These are phyloP conservation scores for Talaromyces nanjingensis DNA, from an alignment of 495 filamentous ascomycete species.

Conservation along the genomic window DNA sequence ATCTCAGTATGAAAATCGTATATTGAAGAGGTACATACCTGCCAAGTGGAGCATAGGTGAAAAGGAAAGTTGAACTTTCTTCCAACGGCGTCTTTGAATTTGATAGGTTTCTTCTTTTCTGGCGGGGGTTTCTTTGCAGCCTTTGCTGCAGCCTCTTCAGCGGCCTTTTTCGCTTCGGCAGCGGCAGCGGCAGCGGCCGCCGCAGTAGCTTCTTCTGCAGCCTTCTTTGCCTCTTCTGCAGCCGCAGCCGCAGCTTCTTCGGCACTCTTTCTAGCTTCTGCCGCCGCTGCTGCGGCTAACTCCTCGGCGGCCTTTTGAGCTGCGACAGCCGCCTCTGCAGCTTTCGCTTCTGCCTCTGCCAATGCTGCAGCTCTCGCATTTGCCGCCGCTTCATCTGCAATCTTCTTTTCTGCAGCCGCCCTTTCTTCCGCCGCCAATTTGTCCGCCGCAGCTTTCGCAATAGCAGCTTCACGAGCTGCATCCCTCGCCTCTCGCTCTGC, in stretches of 20 bases:
- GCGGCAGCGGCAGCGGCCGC: slow-evolving; percentile 23
- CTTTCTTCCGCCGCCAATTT: slow-evolving; percentile 41
- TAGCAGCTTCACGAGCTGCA: slow-evolving; percentile 33
- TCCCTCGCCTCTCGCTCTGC: slow-evolving; percentile 37
- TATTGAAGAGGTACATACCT: slow-evolving; percentile 43
- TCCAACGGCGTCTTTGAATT: slow-evolving; percentile 82
- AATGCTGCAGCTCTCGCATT: slow-evolving; percentile 28
- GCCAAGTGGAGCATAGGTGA: slow-evolving; percentile 72
- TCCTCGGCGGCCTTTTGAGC: slow-evolving; percentile 46
- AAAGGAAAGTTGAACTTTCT: slow-evolving; percentile 83
- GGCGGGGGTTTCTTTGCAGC: slow-evolving; percentile 22
- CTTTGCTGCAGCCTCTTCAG: slow-evolving; percentile 27
- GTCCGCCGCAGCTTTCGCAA: slow-evolving; percentile 44
- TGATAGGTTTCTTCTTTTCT: slow-evolving; percentile 59
- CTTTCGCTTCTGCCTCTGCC: slow-evolving; percentile 41
- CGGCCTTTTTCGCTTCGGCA: slow-evolving; percentile 16
- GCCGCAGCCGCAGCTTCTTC: slow-evolving; percentile 38
- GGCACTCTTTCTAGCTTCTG: slow-evolving; percentile 23
- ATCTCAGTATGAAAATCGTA: background rate
- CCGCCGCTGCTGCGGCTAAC: slow-evolving; percentile 35
- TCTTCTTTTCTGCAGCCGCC: slow-evolving; percentile 35
- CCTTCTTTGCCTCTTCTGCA: slow-evolving; percentile 39
- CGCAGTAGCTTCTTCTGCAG: slow-evolving; percentile 36
- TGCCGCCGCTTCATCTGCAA: slow-evolving; percentile 32
- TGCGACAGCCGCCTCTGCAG: slow-evolving; percentile 35